Evolutionary conservation across 331 rosid species (phyloP).

Genomic region (Pyrus hybrid): DNA sequence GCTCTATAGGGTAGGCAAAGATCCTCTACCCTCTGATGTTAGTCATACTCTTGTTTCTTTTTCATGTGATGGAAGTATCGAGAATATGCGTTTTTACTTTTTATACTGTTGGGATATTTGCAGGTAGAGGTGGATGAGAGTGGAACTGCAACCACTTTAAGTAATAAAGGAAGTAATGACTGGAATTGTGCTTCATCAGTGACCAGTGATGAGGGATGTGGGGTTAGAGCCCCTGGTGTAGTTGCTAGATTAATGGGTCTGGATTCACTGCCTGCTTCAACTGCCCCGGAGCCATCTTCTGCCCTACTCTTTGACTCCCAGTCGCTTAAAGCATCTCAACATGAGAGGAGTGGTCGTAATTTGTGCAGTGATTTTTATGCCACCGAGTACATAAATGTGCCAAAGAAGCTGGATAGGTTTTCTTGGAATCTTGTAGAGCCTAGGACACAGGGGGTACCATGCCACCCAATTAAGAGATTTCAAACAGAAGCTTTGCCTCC

Average conservation of each 20-base stretch:
- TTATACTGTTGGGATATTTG: slow-evolving; percentile 17
- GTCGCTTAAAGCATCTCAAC: slow-evolving; percentile 35
- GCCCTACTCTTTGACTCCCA: slow-evolving; percentile 22
- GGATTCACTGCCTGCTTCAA: slow-evolving; percentile 64
- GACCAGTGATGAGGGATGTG: slow-evolving; percentile 60
- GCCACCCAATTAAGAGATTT: slow-evolving; percentile 57
- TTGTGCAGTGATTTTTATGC: slow-evolving; percentile 27
- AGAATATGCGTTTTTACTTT: background rate
- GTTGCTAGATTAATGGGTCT: slow-evolving; percentile 96
- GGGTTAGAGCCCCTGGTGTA: slow-evolving; percentile 70
- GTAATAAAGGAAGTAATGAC: slow-evolving; percentile 37
- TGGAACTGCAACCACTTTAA: slow-evolving; percentile 53
- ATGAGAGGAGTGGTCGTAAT: slow-evolving; percentile 26
- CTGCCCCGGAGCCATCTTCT: slow-evolving; percentile 36
- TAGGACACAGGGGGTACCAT: slow-evolving; percentile 35
- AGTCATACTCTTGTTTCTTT: background rate
- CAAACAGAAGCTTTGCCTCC: slow-evolving; percentile 87
- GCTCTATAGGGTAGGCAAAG: slow-evolving; percentile 41
- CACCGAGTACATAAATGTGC: slow-evolving; percentile 32
- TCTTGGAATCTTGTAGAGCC: slow-evolving; percentile 43
- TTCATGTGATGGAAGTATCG: background rate
- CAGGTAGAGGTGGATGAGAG: slow-evolving; percentile 52
- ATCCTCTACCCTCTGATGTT: background rate
- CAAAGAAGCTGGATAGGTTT: slow-evolving; percentile 40
- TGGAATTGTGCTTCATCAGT: slow-evolving; percentile 41